Evolutionary conservation across 2,329 filamentous ascomycete genomes (phyloP).

Genomic region (Trichoderma sp.): DNA sequence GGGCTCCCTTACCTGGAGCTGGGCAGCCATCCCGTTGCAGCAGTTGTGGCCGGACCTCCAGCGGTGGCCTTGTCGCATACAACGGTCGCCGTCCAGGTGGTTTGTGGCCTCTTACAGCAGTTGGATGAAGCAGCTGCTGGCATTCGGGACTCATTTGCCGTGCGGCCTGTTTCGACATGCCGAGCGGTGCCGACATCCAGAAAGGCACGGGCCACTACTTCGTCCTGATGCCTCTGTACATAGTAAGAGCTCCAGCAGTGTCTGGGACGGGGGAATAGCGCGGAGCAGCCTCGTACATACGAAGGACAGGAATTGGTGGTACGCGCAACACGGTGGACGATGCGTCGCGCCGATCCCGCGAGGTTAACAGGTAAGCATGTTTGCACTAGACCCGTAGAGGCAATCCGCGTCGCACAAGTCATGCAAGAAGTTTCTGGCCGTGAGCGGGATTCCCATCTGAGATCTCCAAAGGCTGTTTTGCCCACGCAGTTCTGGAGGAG

Average conservation of each 20-base stretch:
- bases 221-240: slow-evolving; percentile 4
- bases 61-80: background rate
- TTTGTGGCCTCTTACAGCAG: background rate
- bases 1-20: background rate
- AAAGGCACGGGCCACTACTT: slow-evolving; percentile 13
- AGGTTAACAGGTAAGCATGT: slow-evolving; percentile 16
- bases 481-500: background rate
- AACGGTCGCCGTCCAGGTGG: background rate
- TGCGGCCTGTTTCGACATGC: slow-evolving; percentile 6
- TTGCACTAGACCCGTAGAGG: background rate
- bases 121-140: background rate
- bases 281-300: background rate
- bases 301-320: background rate
- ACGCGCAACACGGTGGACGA: background rate
- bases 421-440: background rate
- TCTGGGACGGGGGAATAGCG: background rate
- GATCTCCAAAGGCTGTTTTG: background rate
- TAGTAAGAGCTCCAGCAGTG: background rate
- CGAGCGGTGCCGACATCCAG: slow-evolving; percentile 14
- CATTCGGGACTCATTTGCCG: slow-evolving; percentile 15
- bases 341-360: slow-evolving; percentile 10
- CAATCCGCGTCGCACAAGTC: background rate
- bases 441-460: background rate
- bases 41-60: background rate
- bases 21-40: background rate